Percentiles rank a stretch among this genome's conserved stretches.
Conservation (phyloP, 139 green algal genomes). For the Coelastrella sp. region DNA sequence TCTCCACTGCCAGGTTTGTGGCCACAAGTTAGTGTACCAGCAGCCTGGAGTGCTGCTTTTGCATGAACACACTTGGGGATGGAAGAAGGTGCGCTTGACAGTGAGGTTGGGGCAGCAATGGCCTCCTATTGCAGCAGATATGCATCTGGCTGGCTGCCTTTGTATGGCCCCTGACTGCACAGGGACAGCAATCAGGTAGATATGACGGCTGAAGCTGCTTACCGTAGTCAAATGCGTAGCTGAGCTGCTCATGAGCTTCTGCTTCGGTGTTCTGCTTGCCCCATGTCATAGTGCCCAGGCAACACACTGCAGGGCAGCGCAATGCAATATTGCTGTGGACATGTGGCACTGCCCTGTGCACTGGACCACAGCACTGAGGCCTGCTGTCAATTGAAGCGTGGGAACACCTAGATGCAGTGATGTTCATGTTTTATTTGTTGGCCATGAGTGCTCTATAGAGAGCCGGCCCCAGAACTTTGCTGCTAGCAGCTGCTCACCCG, state of each 20-base stretch:
- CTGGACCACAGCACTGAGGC: neutral
- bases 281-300: slow-evolving; percentile 93
- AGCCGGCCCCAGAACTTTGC: neutral
- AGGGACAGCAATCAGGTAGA: too few species aligned
- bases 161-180: too few species aligned
- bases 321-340: neutral
- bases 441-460: neutral
- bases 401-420: neutral
- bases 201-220: neutral
- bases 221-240: slow-evolving; percentile 44
- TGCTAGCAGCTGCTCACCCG: slow-evolving; percentile 24
- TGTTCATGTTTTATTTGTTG: too few species aligned
- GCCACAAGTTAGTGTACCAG: too few species aligned
- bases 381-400: neutral
- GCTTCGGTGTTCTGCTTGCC: slow-evolving; percentile 73
- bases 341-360: too few species aligned
- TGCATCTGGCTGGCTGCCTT: too few species aligned
- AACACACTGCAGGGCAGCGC: slow-evolving; percentile 43
- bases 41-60: too few species aligned
- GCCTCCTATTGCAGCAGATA: too few species aligned
- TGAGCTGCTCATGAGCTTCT: slow-evolving; percentile 73
- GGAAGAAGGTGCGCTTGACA: too few species aligned
- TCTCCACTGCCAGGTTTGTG: too few species aligned
- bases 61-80: too few species aligned
- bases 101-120: too few species aligned